Base-by-base conservation (phyloP, 2,329 filamentous ascomycete genomes). In the Fusarium sp. region DNA sequence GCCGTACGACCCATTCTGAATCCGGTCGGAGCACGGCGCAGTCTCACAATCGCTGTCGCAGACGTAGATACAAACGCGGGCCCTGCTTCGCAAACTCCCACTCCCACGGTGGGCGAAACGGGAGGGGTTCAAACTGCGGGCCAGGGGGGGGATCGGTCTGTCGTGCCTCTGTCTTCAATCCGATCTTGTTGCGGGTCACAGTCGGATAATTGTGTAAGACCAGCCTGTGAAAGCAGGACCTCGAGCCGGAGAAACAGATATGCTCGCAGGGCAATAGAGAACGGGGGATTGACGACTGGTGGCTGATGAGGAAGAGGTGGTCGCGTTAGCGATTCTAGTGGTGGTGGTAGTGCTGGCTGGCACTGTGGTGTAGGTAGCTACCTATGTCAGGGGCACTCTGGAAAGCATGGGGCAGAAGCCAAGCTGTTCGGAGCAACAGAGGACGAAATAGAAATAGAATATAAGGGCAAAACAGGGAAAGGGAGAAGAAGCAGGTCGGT, bases 1-100 rank as follows among this genome's bases (percentile, higher is more conserved):
- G 86, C 83, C 82, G 89, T 90, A 81, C 88, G 88, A 83, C 85
- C 87, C 88, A 90, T 90, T 71, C 66, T 69, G 66, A 74, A 75
- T 76, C 74, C 75, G 77, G 72, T 69, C 71, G 76, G 72, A 66
- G 77, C 72, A 76, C 69, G 73, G 69, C 72, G 65, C 72, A 75
- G 72, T 75, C 69, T 75, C 61, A 66, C 70, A 63, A 72, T 70
- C 64, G 69, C 61, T 70, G 68, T 69, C 54, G 44, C 53, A 57
- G 41, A 42, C 28, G 64, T 45, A 44, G 35, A 47, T 35, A 36
- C 60, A 65, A 44, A 74, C 75, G 73, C 75, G 63, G 76, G 62
- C 74, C 70, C 66, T 73, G 74, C 60, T 69, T 69, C 66, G 65
- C 66, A 70, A 78, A 68, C 74, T 77, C 68, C 64, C 64, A 69